A percentile compares a stretch with the other conserved stretches of the same genome.
Conservation (phyloP, 768 basidiomycete species). For the Lactifluus hygrophoroides region DNA sequence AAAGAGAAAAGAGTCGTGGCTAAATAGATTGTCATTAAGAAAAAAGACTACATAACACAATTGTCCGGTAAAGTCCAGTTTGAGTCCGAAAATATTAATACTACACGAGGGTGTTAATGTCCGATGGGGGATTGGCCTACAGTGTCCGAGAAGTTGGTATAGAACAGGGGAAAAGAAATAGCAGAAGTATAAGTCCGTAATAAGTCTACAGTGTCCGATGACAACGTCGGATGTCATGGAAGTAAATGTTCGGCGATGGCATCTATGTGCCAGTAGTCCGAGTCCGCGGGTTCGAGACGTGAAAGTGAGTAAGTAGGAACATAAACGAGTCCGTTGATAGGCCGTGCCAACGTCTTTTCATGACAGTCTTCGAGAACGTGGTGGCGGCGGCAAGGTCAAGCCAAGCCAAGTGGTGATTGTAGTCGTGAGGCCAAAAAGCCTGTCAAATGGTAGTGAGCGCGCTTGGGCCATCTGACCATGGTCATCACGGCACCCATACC, state of each 20-base stretch:
- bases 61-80: conserved; percentile 11
- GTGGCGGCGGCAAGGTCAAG: conserved; percentile 6
- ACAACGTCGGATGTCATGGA: not conserved
- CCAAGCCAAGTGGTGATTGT: conserved; percentile 14
- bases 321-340: not conserved
- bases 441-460: not conserved
- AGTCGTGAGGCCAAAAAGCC: conserved; percentile 13
- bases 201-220: conserved; percentile 11
- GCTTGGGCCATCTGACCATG: not conserved
- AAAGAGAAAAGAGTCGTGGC: not conserved
- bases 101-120: conserved; percentile 9
- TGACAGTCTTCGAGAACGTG: not conserved
- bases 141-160: conserved; percentile 14
- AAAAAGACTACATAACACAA: conserved; percentile 9
- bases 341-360: conserved; percentile 3
- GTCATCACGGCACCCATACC: conserved; percentile 22
- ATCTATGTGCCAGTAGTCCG: conserved; percentile 2
- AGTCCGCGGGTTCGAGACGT: conserved; percentile 9
- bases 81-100: not conserved
- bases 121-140: conserved; percentile 8
- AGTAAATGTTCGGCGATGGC: not conserved
- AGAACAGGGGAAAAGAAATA: not conserved
- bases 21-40: conserved; percentile 3
- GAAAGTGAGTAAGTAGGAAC: not conserved
- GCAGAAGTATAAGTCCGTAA: conserved; percentile 14